These are phyloP conservation scores for Pigoraptor vietnamica DNA, from an alignment of 78 protist species.

Conservation along the genomic window DNA sequence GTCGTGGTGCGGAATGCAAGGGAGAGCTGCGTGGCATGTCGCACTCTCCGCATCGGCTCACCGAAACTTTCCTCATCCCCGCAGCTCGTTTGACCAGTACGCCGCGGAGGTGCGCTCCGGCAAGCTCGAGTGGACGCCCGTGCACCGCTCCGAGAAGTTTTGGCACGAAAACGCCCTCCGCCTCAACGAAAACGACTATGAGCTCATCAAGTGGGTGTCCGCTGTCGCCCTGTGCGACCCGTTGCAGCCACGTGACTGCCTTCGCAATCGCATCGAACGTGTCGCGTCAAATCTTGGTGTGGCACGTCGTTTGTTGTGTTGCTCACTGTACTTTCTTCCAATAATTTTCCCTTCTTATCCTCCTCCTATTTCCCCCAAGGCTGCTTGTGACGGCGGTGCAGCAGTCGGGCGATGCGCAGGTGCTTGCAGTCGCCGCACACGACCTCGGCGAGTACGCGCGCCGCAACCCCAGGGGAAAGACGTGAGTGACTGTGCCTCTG, in stretches of 20 bases:
- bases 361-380: background rate
- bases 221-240: no score
- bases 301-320: background rate
- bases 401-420: background rate
- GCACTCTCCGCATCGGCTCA: no score
- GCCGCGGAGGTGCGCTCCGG: slow-evolving; percentile 57
- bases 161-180: slow-evolving; percentile 79
- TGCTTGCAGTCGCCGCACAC: slow-evolving; percentile 80
- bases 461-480: slow-evolving; percentile 77
- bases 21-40: no score
- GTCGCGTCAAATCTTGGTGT: background rate
- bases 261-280: background rate
- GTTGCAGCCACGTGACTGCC: no score
- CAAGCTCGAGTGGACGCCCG: slow-evolving; percentile 83
- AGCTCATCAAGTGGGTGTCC: slow-evolving; percentile 31
- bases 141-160: slow-evolving; percentile 80
- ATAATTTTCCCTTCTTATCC: background rate
- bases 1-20: no score
- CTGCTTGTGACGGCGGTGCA: background rate
- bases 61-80: no score
- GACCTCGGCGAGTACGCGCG: slow-evolving; percentile 86
- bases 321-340: no score
- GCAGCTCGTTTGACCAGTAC: slow-evolving; percentile 65
- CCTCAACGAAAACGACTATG: slow-evolving; percentile 68
- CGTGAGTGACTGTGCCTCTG: background rate